Evolutionary conservation across 2,329 filamentous ascomycete genomes (phyloP).

Genomic region (Cercospora zeae-maydis): DNA sequence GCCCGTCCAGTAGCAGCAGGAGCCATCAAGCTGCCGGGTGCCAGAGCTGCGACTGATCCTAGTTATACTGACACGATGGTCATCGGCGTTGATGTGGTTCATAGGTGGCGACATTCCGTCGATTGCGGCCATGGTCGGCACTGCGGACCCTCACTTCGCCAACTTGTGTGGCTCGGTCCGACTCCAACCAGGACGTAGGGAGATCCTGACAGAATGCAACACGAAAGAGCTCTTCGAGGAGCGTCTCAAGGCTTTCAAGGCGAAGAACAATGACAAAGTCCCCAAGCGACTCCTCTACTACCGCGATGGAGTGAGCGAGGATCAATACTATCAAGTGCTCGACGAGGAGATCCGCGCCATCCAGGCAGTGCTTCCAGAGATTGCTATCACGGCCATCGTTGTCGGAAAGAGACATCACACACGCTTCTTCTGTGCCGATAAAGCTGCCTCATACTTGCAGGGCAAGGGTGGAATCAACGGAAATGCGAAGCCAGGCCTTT

Average conservation of each 20-base stretch:
- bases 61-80: slow-evolving; percentile 35
- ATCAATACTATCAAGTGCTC: slow-evolving; percentile 27
- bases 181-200: slow-evolving; percentile 31
- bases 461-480: background rate
- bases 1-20: background rate
- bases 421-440: slow-evolving; percentile 38
- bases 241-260: slow-evolving; percentile 26
- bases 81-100: slow-evolving; percentile 45
- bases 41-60: background rate
- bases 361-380: background rate
- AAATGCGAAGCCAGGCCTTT: slow-evolving; percentile 30
- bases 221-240: slow-evolving; percentile 32
- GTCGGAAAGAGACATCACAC: slow-evolving; percentile 43
- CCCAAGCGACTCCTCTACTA: slow-evolving; percentile 37
- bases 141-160: slow-evolving; percentile 32
- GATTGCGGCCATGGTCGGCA: slow-evolving; percentile 43
- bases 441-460: slow-evolving; percentile 18
- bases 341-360: slow-evolving; percentile 10
- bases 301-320: slow-evolving; percentile 39
- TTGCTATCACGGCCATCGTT: slow-evolving; percentile 28
- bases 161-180: slow-evolving; percentile 40
- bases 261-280: slow-evolving; percentile 28
- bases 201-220: slow-evolving; percentile 28
- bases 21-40: background rate
- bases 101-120: slow-evolving; percentile 37